Evolutionary conservation across 2,329 filamentous ascomycete genomes (phyloP), one percentile per base, ranked within the genome.

Genomic region (Sporothrix schenckii): DNA sequence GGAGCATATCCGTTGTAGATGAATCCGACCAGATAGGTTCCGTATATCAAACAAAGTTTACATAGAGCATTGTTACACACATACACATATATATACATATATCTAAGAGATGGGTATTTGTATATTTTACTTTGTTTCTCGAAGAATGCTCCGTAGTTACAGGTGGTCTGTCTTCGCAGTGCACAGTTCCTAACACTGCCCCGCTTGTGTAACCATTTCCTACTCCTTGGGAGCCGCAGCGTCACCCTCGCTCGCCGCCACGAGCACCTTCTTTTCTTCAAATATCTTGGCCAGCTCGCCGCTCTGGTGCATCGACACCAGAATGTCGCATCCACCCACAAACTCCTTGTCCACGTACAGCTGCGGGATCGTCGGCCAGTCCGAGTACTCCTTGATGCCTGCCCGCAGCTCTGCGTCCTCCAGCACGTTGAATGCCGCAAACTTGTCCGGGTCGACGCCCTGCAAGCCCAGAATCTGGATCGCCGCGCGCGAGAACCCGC

Each of bases 321-420:
- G 81, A 74, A 99, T 99, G 80, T 99, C 95, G 79, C 94, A 97
- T n/a, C 95, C 95, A 69, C 95, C 95, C 61, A 99, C 85, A 79
- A 99, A 99, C 80, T 99, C 94, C 83, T 94, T 94, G 73, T 96
- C 89, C 67, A 99, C 86, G 81, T 98, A 99, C 21, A 99, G 86
- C 81, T 99, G 95, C 7, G 95, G 95, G 79, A 99, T 98, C 24
- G 95, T 99, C 16, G 95, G 95, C 95, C 95, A 99, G 79, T 98
- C 95, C 1, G 94, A 97, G 85, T 95, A 99, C 82, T 99, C 94
- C 83, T 99, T 99, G 83, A 99, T 97, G 68, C 95, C 94, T 81
- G 89, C 84, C 76, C 95, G 88, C 78, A 99, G 81, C 79, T 96
- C 94, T 4, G 91, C 81, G 80, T 98, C 94, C 82, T 98, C 95